Evolutionary conservation across 495 filamentous ascomycete species (phyloP).

Genomic region (Platismatia glauca): DNA sequence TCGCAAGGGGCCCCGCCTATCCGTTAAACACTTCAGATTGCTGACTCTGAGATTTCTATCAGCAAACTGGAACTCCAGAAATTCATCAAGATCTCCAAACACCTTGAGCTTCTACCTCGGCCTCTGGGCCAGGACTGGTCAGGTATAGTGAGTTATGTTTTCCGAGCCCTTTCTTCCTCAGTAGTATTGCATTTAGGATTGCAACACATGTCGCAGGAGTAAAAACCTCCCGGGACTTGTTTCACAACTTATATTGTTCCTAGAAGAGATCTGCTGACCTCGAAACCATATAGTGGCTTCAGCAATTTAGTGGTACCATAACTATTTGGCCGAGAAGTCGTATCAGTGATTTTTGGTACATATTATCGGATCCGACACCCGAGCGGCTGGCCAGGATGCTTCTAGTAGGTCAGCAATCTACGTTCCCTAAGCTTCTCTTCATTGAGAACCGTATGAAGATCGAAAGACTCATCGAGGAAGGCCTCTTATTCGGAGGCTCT

Average conservation of each 20-base stretch:
- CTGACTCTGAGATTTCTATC: neutral
- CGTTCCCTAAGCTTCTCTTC: constrained; percentile 86
- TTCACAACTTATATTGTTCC: no score
- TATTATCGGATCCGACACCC: constrained; percentile 71
- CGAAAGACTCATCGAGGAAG: constrained; percentile 69
- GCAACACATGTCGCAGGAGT: no score
- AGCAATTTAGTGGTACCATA: constrained; percentile 87
- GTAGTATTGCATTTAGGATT: no score
- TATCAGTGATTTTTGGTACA: constrained; percentile 69
- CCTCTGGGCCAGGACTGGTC: constrained; percentile 94
- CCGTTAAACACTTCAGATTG: neutral
- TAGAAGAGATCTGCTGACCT: no score
- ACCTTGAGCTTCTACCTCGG: constrained; percentile 83
- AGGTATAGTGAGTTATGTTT: no score
- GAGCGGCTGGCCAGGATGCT: constrained; percentile 78
- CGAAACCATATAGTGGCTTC: no score
- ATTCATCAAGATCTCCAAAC: constrained; percentile 88
- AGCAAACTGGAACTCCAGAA: constrained; percentile 71
- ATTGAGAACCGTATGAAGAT: constrained; percentile 76
- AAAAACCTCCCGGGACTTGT: no score
- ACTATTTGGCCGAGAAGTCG: constrained; percentile 86
- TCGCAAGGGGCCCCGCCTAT: constrained; percentile 37
- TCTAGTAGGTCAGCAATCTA: constrained; percentile 71
- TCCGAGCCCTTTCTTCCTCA: no score
- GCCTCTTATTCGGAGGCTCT: constrained; percentile 47